These are phyloP conservation scores for Candida cerambycidarum DNA, from an alignment of 805 yeast species.

Conservation along the genomic window DNA sequence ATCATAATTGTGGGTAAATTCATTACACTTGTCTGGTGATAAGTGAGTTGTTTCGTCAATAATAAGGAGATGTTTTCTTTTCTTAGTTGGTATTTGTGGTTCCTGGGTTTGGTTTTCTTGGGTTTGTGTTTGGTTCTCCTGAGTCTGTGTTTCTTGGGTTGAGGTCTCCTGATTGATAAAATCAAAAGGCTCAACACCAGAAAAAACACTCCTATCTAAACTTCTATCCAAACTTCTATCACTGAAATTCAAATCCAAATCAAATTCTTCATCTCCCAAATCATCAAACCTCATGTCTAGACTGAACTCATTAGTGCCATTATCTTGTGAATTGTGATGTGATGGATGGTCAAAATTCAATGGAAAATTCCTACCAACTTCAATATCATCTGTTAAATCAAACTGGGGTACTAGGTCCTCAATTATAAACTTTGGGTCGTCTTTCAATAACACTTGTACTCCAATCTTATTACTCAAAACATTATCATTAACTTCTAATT, in stretches of 20 bases:
- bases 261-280: constrained; percentile 2
- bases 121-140: too few relatives aligned
- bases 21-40: neutral
- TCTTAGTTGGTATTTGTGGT: neutral
- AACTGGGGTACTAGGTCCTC: constrained; percentile 21
- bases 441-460: constrained; percentile 12
- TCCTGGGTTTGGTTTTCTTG: too few relatives aligned
- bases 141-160: too few relatives aligned
- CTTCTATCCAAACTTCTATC: constrained; percentile 4
- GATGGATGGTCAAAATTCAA: too few relatives aligned
- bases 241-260: constrained; percentile 6
- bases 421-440: constrained; percentile 30
- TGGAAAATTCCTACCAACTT: constrained; percentile 10
- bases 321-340: too few relatives aligned
- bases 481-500: constrained; percentile 1
- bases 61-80: constrained; percentile 3
- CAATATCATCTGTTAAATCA: constrained; percentile 9
- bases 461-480: constrained; percentile 1
- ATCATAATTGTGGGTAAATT: constrained; percentile 1
- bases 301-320: constrained; percentile 10
- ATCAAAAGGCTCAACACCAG: constrained; percentile 4
- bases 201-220: neutral
- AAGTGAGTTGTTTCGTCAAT: constrained; percentile 1
- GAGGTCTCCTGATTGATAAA: neutral
- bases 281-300: neutral